These are phyloP conservation scores for Xylaria curta DNA, from an alignment of 495 filamentous ascomycete species.

Conservation along the genomic window DNA sequence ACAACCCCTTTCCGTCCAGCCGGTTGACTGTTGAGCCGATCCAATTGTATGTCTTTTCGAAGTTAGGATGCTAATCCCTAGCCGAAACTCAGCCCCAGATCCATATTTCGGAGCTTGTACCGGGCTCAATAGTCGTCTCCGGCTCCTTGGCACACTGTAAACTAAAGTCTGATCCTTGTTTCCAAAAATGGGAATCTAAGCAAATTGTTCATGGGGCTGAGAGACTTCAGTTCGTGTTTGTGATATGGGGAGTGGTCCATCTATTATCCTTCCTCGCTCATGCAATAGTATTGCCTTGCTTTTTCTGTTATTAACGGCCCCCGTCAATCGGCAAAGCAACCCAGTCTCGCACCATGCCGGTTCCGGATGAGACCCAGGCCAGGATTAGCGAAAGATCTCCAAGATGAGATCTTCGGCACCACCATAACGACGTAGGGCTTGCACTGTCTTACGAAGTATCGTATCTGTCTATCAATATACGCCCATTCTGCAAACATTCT, in stretches of 20 bases:
- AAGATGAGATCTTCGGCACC: conserved; percentile 4
- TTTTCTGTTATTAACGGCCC: conserved; percentile 8
- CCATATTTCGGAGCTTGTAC: conserved; percentile 10
- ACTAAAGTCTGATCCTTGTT: neutral
- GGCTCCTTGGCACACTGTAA: too few species aligned
- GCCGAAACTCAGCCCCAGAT: conserved; percentile 18
- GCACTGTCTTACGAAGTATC: neutral
- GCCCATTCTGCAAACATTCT: neutral
- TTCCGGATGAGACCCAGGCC: neutral
- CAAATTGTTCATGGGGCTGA: neutral
- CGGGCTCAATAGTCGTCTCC: conserved; percentile 1
- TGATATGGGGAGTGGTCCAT: conserved; percentile 1
- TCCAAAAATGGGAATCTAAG: neutral
- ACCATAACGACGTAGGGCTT: neutral
- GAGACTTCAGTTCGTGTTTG: neutral
- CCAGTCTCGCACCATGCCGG: neutral
- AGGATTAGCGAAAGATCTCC: neutral
- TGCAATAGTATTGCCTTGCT: neutral
- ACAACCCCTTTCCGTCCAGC: neutral
- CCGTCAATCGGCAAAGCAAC: conserved; percentile 7
- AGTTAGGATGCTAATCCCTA: neutral
- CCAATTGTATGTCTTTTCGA: neutral
- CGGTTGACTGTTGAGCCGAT: conserved; percentile 2
- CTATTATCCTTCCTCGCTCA: neutral
- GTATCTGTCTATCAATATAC: neutral